A percentile compares a stretch with the other conserved stretches of the same genome.
Evolutionary conservation across 2,329 filamentous ascomycete species (phyloP).

Genomic region (Sclerotinia minor): DNA sequence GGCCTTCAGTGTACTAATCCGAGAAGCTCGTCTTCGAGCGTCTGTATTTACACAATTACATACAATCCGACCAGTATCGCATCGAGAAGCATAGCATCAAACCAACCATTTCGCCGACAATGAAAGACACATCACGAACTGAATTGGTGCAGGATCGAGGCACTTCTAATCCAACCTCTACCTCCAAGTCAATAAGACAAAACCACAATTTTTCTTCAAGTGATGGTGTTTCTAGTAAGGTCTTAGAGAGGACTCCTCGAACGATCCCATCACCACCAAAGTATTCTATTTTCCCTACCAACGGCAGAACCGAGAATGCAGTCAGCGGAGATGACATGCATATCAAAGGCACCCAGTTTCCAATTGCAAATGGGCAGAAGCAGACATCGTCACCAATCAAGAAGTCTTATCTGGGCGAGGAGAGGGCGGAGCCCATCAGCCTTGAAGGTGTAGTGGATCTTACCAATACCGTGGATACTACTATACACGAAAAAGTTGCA

Average conservation of each 20-base stretch:
- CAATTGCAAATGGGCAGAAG: not conserved
- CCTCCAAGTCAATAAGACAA: not conserved
- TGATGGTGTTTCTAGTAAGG: not conserved
- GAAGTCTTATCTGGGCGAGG: slow-evolving; percentile 12
- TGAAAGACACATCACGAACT: slow-evolving; percentile 10
- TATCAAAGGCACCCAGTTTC: not conserved
- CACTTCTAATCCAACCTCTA: not conserved
- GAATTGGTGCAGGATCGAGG: not conserved
- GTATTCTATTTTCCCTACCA: not conserved
- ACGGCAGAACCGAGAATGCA: not conserved
- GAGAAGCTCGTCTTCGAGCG: slow-evolving; percentile 6
- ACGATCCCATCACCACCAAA: slow-evolving; percentile 8
- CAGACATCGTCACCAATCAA: not conserved
- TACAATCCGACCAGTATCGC: not conserved
- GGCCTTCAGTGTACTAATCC: not conserved
- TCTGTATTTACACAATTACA: not conserved
- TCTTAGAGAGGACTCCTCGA: slow-evolving; percentile 13
- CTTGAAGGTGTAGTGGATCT: slow-evolving; percentile 37
- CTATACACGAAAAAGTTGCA: slow-evolving; percentile 35
- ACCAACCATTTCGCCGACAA: not conserved
- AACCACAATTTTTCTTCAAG: not conserved
- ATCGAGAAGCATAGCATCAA: not conserved
- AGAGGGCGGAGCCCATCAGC: slow-evolving; percentile 25
- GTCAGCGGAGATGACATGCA: not conserved
- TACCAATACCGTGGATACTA: slow-evolving; percentile 38